These are phyloP conservation scores for Mrakia frigida DNA, from an alignment of 768 basidiomycete species.

Conservation along the genomic window DNA sequence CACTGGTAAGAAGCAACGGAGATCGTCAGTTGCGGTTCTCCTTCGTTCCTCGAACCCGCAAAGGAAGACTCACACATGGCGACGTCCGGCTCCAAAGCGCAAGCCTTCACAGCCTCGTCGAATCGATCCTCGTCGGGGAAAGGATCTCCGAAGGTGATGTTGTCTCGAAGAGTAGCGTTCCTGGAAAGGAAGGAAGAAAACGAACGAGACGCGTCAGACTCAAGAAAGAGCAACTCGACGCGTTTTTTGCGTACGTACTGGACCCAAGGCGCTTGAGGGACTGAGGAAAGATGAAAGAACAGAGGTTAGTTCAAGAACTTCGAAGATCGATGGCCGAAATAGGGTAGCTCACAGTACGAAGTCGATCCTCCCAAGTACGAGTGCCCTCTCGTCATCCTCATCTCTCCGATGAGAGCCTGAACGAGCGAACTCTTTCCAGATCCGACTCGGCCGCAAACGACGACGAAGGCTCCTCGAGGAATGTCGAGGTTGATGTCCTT, in stretches of 20 bases:
- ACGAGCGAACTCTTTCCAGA: slow-evolving; percentile 41
- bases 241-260: slow-evolving; percentile 30
- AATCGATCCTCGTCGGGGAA: slow-evolving; percentile 35
- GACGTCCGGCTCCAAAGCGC: slow-evolving; percentile 32
- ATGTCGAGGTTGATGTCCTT: slow-evolving; percentile 45
- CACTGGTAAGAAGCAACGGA: not conserved
- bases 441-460: slow-evolving; percentile 42
- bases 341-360: not conserved
- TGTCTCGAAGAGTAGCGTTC: slow-evolving; percentile 46
- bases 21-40: not conserved
- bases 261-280: slow-evolving; percentile 44
- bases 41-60: not conserved
- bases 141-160: slow-evolving; percentile 47
- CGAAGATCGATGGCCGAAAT: too few species aligned
- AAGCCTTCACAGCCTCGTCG: slow-evolving; percentile 37
- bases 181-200: slow-evolving; percentile 15
- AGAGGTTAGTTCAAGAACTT: not conserved
- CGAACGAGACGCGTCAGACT: not conserved
- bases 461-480: slow-evolving; percentile 39
- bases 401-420: slow-evolving; percentile 40
- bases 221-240: not conserved
- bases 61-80: slow-evolving; percentile 14
- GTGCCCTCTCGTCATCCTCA: slow-evolving; percentile 36
- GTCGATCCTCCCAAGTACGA: slow-evolving; percentile 20
- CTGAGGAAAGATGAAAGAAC: slow-evolving; percentile 20